Conservation (phyloP, 352 stramenopile species). For the Phytophthora foliorum region DNA sequence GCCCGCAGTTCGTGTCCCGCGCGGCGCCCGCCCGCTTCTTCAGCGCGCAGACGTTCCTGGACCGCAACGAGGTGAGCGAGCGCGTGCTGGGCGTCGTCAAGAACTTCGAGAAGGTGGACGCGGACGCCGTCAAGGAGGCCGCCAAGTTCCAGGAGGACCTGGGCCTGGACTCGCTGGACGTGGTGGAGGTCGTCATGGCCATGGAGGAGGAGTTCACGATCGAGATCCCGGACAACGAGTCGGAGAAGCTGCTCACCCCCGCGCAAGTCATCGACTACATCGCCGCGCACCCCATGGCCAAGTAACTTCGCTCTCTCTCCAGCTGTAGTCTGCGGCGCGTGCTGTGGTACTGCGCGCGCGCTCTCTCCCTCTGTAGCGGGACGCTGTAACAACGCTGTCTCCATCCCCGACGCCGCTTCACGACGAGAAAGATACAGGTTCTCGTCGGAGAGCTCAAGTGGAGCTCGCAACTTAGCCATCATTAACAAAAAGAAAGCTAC, state of each 20-base stretch:
- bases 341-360: conserved; percentile 6
- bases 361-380: background rate
- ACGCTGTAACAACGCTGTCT: conserved; percentile 14
- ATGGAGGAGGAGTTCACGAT: conserved; percentile 99
- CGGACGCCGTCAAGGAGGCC: conserved; percentile 90
- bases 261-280: conserved; percentile 99
- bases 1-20: conserved; percentile 51
- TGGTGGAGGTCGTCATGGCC: conserved; percentile 97
- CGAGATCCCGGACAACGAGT: conserved; percentile 99
- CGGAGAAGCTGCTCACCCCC: conserved; percentile 98
- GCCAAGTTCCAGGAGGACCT: conserved; percentile 99
- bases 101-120: conserved; percentile 99
- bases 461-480: conserved; percentile 28
- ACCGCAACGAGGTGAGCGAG: conserved; percentile 96
- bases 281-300: conserved; percentile 98
- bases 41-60: conserved; percentile 89
- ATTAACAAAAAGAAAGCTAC: conserved; percentile 45
- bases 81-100: conserved; percentile 98
- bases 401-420: conserved; percentile 19
- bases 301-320: conserved; percentile 84
- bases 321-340: conserved; percentile 16
- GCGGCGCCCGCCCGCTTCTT: conserved; percentile 65
- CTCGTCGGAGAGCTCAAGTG: conserved; percentile 4
- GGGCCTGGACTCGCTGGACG: conserved; percentile 99
- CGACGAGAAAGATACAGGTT: conserved; percentile 42